phyloP scores from a whole-genome alignment of 257 asterid species.

The Nemophila menziesii region DNA sequence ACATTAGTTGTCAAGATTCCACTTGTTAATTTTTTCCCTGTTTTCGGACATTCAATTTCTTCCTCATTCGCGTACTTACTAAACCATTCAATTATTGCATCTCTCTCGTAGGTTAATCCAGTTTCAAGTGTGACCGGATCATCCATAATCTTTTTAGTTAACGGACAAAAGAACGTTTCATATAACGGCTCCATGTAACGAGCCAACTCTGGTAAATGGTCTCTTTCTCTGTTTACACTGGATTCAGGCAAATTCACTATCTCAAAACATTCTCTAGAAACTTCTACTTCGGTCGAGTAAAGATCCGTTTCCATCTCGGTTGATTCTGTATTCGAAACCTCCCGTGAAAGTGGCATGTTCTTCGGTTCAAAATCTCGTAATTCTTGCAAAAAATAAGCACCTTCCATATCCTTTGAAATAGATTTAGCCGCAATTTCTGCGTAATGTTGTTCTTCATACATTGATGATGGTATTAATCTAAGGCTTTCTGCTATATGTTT shows the following conservation, averaged over 20 bases:
- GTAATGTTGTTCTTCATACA: constrained; percentile 30
- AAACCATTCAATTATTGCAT: constrained; percentile 44
- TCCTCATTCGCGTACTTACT: constrained; percentile 17
- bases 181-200: constrained; percentile 62
- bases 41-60: constrained; percentile 47
- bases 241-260: constrained; percentile 21
- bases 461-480: constrained; percentile 27
- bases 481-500: constrained; percentile 47
- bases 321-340: constrained; percentile 10
- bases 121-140: constrained; percentile 68
- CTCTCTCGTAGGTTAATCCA: constrained; percentile 64
- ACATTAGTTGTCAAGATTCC: constrained; percentile 34
- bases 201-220: constrained; percentile 28
- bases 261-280: constrained; percentile 25
- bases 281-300: constrained; percentile 39
- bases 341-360: constrained; percentile 8
- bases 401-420: constrained; percentile 50
- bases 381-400: constrained; percentile 16
- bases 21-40: constrained; percentile 39
- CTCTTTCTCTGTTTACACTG: constrained; percentile 10
- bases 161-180: constrained; percentile 63
- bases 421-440: constrained; percentile 41
- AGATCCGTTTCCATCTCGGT: constrained; percentile 41
- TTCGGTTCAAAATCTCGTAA: constrained; percentile 12
- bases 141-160: constrained; percentile 56